Evolutionary conservation across 78 protist genomes (phyloP), one percentile per base, ranked within the genome.

Genomic region (Neovahlkampfia damariscottae): DNA sequence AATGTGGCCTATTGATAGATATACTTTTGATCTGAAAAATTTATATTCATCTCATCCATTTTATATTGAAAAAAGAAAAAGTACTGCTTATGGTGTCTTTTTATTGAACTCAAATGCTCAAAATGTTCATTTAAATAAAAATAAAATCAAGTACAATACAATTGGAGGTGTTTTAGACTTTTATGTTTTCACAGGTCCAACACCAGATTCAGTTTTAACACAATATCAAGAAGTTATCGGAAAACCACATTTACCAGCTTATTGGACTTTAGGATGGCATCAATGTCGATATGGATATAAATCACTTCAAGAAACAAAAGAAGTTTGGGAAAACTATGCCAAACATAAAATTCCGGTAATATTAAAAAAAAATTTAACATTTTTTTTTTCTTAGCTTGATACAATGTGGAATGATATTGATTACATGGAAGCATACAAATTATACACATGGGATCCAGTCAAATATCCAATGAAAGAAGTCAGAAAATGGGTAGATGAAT

Each of bases 341-440:
- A 67, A 78, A 32, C 71, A 90, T 71, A 81, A 87, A 76, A 85
- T 97, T 38, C 99, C 99, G 8, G 84, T 81, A 50, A 19, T 50
- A 50, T 19, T n/a, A n/a, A 19, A 19, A 50, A 50, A 19, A n/a
- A 50, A 50, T 19, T 50, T n/a, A 50, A 50, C 62, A 50, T n/a
- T n/a, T n/a, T n/a, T n/a, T n/a, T n/a, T n/a, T 19, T n/a, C 62
- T 50, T 50, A 19, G 19, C 62, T 50, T n/a, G 19, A 50, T n/a
- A 50, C 62, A 50, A 50, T n/a, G n/a, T n/a, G n/a, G n/a, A 93
- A 96, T 40, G 99, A 97, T 84, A 96, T 97, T 71, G 99, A 97
- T 72, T 98, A 97, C 83, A 96, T 99, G 10, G 85, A 97, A 93
- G 96, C 71, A 92, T 94, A 79, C 1, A 38, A 77, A 86, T 32